Conservation (phyloP, 108 stramenopile species). For the Mayamaea pseudoterrestris region DNA sequence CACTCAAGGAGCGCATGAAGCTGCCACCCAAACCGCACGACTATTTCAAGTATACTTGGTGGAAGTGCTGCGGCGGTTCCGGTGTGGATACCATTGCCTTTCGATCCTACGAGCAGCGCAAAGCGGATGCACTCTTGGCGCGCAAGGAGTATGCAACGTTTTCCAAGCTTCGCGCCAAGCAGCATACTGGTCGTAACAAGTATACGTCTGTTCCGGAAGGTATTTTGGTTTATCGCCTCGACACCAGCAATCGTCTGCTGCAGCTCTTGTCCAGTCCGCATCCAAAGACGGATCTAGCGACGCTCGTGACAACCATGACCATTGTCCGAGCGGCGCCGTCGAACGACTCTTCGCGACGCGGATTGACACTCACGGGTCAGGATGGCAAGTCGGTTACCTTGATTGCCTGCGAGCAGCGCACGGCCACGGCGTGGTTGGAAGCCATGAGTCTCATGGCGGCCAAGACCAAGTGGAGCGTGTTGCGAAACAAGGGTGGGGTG, state of each 20-base stretch:
- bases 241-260: slow-evolving; percentile 53
- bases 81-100: slow-evolving; percentile 23
- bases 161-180: slow-evolving; percentile 10
- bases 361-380: slow-evolving; percentile 33
- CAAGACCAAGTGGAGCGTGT: slow-evolving; percentile 14
- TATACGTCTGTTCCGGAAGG: slow-evolving; percentile 69
- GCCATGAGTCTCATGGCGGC: slow-evolving; percentile 71
- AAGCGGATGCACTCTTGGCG: slow-evolving; percentile 17
- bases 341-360: slow-evolving; percentile 33
- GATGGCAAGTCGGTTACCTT: slow-evolving; percentile 31
- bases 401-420: slow-evolving; percentile 75
- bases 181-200: no score
- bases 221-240: slow-evolving; percentile 63
- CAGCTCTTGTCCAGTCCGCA: slow-evolving; percentile 42
- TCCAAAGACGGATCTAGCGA: slow-evolving; percentile 35
- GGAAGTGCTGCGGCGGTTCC: slow-evolving; percentile 14
- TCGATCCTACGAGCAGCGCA: slow-evolving; percentile 18
- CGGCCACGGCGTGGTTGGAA: slow-evolving; percentile 76
- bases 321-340: slow-evolving; percentile 40
- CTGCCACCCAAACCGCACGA: slow-evolving; percentile 16
- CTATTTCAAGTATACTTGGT: slow-evolving; percentile 5
- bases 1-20: slow-evolving; percentile 24
- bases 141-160: slow-evolving; percentile 23
- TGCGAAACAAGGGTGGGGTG: no score
- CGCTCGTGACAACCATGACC: slow-evolving; percentile 31